Evolutionary conservation across 495 filamentous ascomycete genomes (phyloP).

Genomic region (Physcia stellaris): DNA sequence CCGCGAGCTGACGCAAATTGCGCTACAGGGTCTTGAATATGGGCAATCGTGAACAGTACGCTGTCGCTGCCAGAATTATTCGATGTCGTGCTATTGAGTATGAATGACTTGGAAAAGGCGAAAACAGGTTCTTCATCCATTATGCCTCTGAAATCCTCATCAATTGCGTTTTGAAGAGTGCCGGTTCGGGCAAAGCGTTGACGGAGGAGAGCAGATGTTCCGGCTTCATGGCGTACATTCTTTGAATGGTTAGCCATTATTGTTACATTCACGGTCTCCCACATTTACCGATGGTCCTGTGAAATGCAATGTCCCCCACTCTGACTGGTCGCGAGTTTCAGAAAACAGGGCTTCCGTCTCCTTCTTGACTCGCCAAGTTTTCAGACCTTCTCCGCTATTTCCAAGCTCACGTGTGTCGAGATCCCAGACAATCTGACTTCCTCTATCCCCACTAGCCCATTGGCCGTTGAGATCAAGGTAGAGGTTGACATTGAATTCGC

Average conservation of each 20-base stretch:
- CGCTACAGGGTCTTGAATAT: conserved; percentile 70
- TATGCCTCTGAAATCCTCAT: conserved; percentile 52
- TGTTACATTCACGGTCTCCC: not conserved
- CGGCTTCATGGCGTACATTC: conserved; percentile 53
- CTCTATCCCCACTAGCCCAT: conserved; percentile 70
- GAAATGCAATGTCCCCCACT: conserved; percentile 83
- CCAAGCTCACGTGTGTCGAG: conserved; percentile 29
- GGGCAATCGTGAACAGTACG: conserved; percentile 68
- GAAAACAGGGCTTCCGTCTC: conserved; percentile 53
- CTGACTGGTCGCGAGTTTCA: conserved; percentile 61
- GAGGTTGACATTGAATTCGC: conserved; percentile 58
- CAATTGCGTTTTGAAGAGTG: conserved; percentile 49
- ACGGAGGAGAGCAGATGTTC: conserved; percentile 55
- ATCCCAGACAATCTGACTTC: conserved; percentile 56
- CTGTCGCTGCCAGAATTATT: conserved; percentile 25
- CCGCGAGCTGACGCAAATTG: conserved; percentile 78
- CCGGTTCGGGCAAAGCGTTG: conserved; percentile 59
- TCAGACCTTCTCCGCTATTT: conserved; percentile 26
- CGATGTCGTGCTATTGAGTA: conserved; percentile 22
- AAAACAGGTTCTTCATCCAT: conserved; percentile 83
- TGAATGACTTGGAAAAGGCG: conserved; percentile 76
- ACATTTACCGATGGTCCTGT: conserved; percentile 47
- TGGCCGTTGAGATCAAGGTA: conserved; percentile 84
- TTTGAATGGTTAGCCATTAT: conserved; percentile 17
- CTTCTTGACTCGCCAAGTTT: conserved; percentile 52